Conservation (phyloP, 176 grass and related monocot genomes). For the Oryza officinalis region DNA sequence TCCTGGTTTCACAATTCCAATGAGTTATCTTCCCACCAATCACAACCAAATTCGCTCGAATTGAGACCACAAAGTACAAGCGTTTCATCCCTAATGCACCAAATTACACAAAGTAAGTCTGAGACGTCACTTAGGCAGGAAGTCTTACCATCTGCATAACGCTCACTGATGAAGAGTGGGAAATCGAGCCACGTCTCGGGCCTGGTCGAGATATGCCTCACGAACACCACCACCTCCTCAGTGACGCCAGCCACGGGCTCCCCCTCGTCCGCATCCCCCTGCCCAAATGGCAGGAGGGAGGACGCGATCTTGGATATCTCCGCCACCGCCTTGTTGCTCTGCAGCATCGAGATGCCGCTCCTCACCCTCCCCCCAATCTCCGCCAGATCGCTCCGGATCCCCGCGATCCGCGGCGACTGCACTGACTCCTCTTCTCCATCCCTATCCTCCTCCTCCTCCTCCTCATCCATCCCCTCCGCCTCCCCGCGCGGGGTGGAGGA, state of each 20-base stretch:
- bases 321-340: conserved; percentile 49
- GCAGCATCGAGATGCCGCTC: conserved; percentile 72
- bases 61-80: neutral
- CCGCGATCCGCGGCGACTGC: conserved; percentile 55
- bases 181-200: conserved; percentile 80
- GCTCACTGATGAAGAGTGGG: conserved; percentile 53
- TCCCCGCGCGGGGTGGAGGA: conserved; percentile 10
- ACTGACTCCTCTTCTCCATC: neutral
- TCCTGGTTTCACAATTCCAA: neutral
- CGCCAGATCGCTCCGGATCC: conserved; percentile 71
- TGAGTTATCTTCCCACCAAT: neutral
- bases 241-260: conserved; percentile 46
- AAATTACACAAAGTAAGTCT: neutral
- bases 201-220: conserved; percentile 56
- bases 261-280: conserved; percentile 45
- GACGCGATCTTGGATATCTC: conserved; percentile 88
- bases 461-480: neutral
- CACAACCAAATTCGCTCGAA: neutral
- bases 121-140: neutral
- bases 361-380: conserved; percentile 72
- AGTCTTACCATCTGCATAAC: conserved; percentile 53
- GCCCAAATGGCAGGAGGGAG: conserved; percentile 72
- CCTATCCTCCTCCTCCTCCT: neutral
- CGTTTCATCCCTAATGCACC: neutral
- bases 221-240: conserved; percentile 73